Evolutionary conservation across 176 grass and related monocot species (phyloP).

Genomic region (Triticum turgidum): DNA sequence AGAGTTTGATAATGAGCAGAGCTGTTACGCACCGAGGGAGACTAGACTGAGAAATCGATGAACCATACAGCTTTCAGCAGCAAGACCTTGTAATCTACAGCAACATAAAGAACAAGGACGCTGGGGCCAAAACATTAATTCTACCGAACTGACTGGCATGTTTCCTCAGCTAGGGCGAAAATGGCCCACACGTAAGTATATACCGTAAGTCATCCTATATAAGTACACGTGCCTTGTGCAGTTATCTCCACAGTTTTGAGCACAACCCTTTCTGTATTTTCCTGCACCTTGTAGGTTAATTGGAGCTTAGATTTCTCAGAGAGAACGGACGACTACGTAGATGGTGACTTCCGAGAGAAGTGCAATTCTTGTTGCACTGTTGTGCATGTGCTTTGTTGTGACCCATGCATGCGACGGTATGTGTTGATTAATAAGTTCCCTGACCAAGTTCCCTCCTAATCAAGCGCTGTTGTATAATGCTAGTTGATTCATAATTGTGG

Average conservation of each 20-base stretch:
- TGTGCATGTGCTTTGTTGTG: slow-evolving; percentile 24
- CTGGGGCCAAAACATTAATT: background rate
- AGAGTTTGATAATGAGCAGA: background rate
- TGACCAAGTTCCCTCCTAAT: too few species aligned
- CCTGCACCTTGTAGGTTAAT: too few species aligned
- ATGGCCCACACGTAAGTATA: background rate
- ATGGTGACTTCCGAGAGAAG: slow-evolving; percentile 7
- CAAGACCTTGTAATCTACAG: background rate
- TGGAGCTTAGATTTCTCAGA: background rate
- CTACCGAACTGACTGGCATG: background rate
- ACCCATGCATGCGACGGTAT: slow-evolving; percentile 39
- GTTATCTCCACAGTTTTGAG: background rate
- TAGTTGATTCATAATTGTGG: slow-evolving; percentile 12
- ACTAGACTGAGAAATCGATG: slow-evolving; percentile 20
- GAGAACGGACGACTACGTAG: background rate
- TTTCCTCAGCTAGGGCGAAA: background rate
- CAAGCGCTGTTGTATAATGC: too few species aligned
- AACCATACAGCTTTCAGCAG: background rate
- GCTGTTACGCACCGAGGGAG: background rate
- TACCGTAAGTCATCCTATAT: slow-evolving; percentile 35
- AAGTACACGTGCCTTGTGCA: background rate
- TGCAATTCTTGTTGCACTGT: background rate
- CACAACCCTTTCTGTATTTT: background rate
- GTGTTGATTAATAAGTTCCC: background rate
- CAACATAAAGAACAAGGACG: background rate